Evolutionary conservation across 495 filamentous ascomycete species (phyloP).

Genomic region (Aspergillus biplanus): DNA sequence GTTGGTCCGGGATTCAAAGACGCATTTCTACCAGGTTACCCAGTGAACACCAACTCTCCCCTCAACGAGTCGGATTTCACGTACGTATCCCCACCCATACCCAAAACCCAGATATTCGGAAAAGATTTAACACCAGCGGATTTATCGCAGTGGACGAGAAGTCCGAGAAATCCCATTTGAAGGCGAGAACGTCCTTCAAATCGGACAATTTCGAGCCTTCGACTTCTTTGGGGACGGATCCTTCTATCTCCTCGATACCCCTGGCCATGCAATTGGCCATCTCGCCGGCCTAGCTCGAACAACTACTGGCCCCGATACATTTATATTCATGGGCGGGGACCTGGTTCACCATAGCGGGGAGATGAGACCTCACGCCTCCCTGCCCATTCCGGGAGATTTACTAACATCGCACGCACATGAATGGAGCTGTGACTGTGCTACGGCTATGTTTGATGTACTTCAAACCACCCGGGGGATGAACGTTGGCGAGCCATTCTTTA

Average conservation of each 20-base stretch:
- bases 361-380: constrained; percentile 52
- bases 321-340: constrained; percentile 50
- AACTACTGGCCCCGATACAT: constrained; percentile 38
- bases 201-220: constrained; percentile 46
- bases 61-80: constrained; percentile 50
- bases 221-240: constrained; percentile 56
- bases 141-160: background rate
- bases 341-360: constrained; percentile 55
- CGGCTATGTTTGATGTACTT: constrained; percentile 17
- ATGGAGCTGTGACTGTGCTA: background rate
- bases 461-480: background rate
- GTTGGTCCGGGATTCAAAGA: constrained; percentile 61
- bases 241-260: constrained; percentile 49
- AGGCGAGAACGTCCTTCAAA: constrained; percentile 25
- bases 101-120: too few species aligned
- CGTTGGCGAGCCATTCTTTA: constrained; percentile 4
- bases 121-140: too few species aligned
- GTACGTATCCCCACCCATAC: background rate
- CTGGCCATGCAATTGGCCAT: constrained; percentile 50
- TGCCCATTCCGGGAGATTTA: constrained; percentile 24
- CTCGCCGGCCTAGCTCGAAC: constrained; percentile 43
- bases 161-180: constrained; percentile 51
- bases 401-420: background rate
- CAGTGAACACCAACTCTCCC: constrained; percentile 38
- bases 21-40: constrained; percentile 52